phyloP scores from a whole-genome alignment of 495 filamentous ascomycete species.

The Penicillium bovifimosum region DNA sequence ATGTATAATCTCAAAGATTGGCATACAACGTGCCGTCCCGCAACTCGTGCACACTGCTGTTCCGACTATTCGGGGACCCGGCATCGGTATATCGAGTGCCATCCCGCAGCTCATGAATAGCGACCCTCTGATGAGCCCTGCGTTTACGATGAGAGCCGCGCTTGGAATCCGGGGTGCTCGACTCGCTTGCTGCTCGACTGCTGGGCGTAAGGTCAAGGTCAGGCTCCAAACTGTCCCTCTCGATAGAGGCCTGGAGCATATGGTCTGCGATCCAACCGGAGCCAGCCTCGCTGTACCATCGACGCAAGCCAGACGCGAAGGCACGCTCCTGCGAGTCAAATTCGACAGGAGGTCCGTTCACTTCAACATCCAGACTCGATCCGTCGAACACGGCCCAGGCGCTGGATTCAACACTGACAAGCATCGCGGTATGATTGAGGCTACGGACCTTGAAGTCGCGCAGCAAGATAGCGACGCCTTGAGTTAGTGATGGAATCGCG shows the following conservation, averaged over 20 bases:
- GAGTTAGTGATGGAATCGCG: conserved; percentile 59
- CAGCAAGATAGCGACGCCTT: conserved; percentile 73
- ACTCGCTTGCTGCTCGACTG: conserved; percentile 31
- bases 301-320: conserved; percentile 49
- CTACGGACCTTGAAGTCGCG: conserved; percentile 63
- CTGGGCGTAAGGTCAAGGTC: conserved; percentile 31
- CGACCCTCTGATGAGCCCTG: conserved; percentile 32
- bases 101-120: conserved; percentile 43
- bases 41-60: conserved; percentile 40
- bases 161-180: conserved; percentile 30
- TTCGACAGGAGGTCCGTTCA: conserved; percentile 61
- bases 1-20: conserved; percentile 22
- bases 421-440: conserved; percentile 38
- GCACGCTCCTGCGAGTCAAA: conserved; percentile 52
- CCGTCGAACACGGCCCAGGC: conserved; percentile 61
- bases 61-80: conserved; percentile 25
- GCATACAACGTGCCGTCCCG: conserved; percentile 44
- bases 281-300: conserved; percentile 35
- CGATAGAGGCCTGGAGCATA: conserved; percentile 35
- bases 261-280: conserved; percentile 35
- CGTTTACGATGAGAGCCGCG: conserved; percentile 30
- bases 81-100: conserved; percentile 41
- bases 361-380: conserved; percentile 39
- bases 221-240: conserved; percentile 27
- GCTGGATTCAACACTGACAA: conserved; percentile 45